Base-by-base conservation (phyloP, 148 eudicot species). In the Suaeda aralocaspica region DNA sequence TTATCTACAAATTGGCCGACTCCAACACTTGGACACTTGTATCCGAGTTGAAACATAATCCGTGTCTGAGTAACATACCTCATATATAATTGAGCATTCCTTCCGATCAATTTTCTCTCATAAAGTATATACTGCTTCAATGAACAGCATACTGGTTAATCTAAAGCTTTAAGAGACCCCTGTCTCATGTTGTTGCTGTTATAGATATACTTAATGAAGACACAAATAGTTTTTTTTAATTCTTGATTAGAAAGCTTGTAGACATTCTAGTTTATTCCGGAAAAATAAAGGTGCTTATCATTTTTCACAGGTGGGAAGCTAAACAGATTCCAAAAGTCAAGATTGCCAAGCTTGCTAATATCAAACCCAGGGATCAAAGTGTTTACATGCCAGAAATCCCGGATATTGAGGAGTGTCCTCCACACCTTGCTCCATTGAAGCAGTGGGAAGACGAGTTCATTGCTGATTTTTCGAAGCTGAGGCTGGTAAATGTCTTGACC, bases 301-400 rank as follows among this genome's bases (percentile, higher is more conserved):
- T 75, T 78, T 71, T 76, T 28, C 58, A 31, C 62, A 92, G 98
- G 85, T 90, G 96, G 96, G 98, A 92, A 82, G 89, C 95, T 78
- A 77, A 81, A 31, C 86, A 73, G 30, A 80, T 91, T 56, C 97
- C 96, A 2, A 89, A 91, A 69, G 98, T 94, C 71, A 87, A 79
- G 75, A 84, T 86, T 67, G 92, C 81, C 51, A 91, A 88, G 82
- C 83, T 84, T 51, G 79, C 83, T 64, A 74, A 71, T 61, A 84
- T 72, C 51, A 85, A 76, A 79, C 10, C 81, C 30, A 77, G 76
- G 73, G 91, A 89, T 69, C 98, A 94, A 80, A 88, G 87, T 68
- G 79, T 70, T 30, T 94, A 94, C 79, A 94, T 94, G 92, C 97
- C 98, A 22, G 76, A 72, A 39, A 91, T 94, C 74, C 97, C 98